These are phyloP conservation scores for Cucurbita argyrosperma DNA, from an alignment of 306 rosid species.

Conservation along the genomic window DNA sequence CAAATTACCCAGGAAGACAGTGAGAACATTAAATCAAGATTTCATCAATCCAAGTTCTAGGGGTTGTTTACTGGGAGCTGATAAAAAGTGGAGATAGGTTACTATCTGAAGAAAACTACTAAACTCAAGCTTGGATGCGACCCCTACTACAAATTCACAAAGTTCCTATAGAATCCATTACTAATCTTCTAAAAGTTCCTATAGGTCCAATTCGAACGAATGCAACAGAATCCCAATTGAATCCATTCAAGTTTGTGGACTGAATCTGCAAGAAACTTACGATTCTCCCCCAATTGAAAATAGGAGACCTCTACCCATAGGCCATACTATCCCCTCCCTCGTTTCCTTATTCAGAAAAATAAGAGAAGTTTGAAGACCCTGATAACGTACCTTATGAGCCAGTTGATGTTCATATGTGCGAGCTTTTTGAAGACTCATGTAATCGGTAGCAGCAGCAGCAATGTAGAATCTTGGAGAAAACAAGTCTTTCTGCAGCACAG, in stretches of 20 bases:
- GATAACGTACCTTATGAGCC: slow-evolving; percentile 21
- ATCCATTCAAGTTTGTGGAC: not conserved
- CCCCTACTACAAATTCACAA: not conserved
- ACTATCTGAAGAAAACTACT: not conserved
- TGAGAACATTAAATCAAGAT: not conserved
- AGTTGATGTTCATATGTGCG: slow-evolving; percentile 35
- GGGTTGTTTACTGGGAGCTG: not conserved
- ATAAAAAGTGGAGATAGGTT: not conserved
- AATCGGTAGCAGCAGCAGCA: slow-evolving; percentile 83
- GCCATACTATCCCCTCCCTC: not conserved
- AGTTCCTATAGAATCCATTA: not conserved
- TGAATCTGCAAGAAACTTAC: not conserved
- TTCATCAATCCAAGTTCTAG: not conserved
- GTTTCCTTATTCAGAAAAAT: not conserved
- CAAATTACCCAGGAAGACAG: no score
- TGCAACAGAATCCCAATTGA: not conserved
- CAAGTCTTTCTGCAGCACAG: slow-evolving; percentile 49
- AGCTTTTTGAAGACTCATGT: slow-evolving; percentile 89
- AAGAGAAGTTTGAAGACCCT: not conserved
- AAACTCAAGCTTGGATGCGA: not conserved
- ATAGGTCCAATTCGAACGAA: not conserved
- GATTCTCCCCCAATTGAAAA: not conserved
- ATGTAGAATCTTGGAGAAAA: slow-evolving; percentile 59
- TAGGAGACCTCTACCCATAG: not conserved
- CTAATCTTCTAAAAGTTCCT: not conserved